Evolutionary conservation across 2,329 filamentous ascomycete genomes (phyloP).

Genomic region (Aureobasidium leucospermi): DNA sequence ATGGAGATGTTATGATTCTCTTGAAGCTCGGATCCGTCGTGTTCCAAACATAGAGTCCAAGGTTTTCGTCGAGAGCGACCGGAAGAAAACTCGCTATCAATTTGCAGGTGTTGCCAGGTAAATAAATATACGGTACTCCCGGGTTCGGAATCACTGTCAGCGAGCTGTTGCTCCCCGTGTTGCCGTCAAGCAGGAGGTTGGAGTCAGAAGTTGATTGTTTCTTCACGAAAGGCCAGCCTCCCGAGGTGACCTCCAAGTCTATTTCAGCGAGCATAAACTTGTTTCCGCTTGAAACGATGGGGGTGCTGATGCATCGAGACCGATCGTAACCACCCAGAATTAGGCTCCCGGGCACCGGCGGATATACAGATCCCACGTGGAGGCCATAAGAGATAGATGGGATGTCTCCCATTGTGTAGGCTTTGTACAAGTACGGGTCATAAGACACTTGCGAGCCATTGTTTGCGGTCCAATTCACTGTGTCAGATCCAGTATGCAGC

Average conservation of each 20-base stretch:
- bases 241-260: neutral
- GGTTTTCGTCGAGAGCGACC: neutral
- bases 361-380: neutral
- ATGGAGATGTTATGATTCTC: neutral
- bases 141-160: conserved; percentile 4
- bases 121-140: conserved; percentile 3
- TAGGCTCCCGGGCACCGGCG: neutral
- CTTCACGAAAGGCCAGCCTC: neutral
- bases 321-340: conserved; percentile 1
- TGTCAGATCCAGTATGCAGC: neutral
- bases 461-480: neutral
- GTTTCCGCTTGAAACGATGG: neutral
- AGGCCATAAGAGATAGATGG: conserved; percentile 5
- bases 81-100: neutral
- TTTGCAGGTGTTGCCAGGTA: neutral
- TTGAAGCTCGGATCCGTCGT: neutral
- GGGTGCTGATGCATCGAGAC: neutral
- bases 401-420: neutral
- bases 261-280: neutral
- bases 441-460: neutral
- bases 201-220: no score
- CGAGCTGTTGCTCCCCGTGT: neutral
- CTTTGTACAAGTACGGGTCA: neutral
- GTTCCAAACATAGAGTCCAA: conserved; percentile 2
- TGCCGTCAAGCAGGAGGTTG: neutral